These are phyloP conservation scores for Globisporangium heterothallicum DNA, from an alignment of 352 stramenopile species.

Conservation along the genomic window DNA sequence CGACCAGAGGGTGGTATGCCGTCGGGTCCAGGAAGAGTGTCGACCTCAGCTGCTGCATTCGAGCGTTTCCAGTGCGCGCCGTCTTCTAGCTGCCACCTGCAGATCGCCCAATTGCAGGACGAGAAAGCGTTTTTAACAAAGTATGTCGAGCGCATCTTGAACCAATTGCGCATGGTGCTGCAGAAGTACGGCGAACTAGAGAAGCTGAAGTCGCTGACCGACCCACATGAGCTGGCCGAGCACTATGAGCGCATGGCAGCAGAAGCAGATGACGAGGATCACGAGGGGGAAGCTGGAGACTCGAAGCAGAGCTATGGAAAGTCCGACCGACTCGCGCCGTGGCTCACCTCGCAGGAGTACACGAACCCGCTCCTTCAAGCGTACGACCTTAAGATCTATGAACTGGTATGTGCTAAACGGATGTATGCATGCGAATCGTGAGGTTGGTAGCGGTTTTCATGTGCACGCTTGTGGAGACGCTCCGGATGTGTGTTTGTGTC, in stretches of 20 bases:
- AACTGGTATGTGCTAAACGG: constrained; percentile 39
- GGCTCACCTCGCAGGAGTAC: constrained; percentile 66
- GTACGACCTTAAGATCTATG: constrained; percentile 76
- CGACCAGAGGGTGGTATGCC: too few relatives aligned
- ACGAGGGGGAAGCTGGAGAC: constrained; percentile 3
- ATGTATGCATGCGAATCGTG: background rate
- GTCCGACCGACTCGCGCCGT: constrained; percentile 29
- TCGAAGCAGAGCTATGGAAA: background rate
- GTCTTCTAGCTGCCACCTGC: constrained; percentile 23
- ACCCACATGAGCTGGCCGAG: constrained; percentile 19
- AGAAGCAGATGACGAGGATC: constrained; percentile 13
- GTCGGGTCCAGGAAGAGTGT: background rate
- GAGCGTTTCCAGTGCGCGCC: constrained; percentile 15
- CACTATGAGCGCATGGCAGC: constrained; percentile 7
- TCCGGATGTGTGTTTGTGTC: constrained; percentile 1
- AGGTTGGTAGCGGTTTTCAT: too few relatives aligned
- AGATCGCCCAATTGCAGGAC: constrained; percentile 40
- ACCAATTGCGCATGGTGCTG: constrained; percentile 49
- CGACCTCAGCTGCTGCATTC: background rate
- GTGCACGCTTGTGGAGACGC: too few relatives aligned
- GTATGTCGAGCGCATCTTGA: constrained; percentile 63
- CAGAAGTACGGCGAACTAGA: constrained; percentile 71
- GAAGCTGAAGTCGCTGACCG: constrained; percentile 50
- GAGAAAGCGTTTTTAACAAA: constrained; percentile 61
- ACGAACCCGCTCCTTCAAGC: constrained; percentile 68